Evolutionary conservation across 441 rosid genomes (phyloP), one percentile per base, ranked within the genome.

Genomic region (Populus tomentosa): DNA sequence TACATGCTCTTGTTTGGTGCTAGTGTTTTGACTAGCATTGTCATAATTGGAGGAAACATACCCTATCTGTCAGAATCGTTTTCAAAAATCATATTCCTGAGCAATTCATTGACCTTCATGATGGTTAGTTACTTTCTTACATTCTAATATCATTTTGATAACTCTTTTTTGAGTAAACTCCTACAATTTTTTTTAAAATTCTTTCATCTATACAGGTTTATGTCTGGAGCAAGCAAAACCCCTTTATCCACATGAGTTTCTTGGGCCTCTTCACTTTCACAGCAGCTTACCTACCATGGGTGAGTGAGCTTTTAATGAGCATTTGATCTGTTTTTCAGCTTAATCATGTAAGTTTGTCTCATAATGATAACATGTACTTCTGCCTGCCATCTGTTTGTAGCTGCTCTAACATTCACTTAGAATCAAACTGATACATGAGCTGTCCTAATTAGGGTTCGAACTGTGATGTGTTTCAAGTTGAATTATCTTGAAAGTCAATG

Each of bases 201-300:
- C 26, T 72, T 33, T 73, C 20, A 36, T 24, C n/a, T 70, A 30
- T 65, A 68, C 86, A 97, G 99, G 99, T 97, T 42, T 97, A 97
- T 79, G 99, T 97, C 64, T 97, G 99, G 99, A 94, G 99, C 87
- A 97, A 97, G 87, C 99, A 93, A 85, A 97, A 97, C 82, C 99
- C 99, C 71, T 94, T 87, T 71, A 94, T 97, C 83, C 98, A 93
- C 80, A 97, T 97, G 99, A 97, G 98, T 84, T 97, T 97, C 88
- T 86, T 97, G 84, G 99, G 98, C 75, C 88, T 97, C 33, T 94
- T 97, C 83, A 94, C 97, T 67, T 94, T 97, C 76, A 97, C 99
- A 3, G 98, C 99, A 70, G 98, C 94, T 81, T 97, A 97, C 83
- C 82, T 97, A 32, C 98, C 99, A 59, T 97, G 99, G 99, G 98